These are phyloP conservation scores for Glycine soja DNA, from an alignment of 306 rosid species.

Conservation along the genomic window DNA sequence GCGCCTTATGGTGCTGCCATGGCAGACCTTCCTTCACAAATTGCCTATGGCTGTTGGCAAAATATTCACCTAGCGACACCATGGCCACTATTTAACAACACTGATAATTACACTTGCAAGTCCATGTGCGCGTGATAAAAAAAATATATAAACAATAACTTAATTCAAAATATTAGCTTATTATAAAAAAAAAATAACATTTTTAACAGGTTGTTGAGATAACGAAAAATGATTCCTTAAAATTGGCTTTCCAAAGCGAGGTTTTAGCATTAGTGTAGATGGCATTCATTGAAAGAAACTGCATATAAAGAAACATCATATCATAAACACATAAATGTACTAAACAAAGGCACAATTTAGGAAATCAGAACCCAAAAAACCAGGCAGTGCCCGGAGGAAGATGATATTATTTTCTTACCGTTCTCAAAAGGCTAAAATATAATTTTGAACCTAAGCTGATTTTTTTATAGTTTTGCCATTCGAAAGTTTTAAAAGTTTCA, in stretches of 20 bases:
- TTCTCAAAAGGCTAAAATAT: background rate
- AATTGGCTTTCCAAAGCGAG: background rate
- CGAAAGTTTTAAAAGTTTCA: no score
- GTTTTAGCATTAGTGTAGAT: constrained; percentile 6
- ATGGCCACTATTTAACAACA: no score
- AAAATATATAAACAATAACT: constrained; percentile 11
- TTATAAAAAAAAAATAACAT: no score
- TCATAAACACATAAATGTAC: background rate
- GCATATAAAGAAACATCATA: background rate
- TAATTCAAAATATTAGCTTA: constrained; percentile 1
- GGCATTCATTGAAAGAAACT: constrained; percentile 12
- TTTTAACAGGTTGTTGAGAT: background rate
- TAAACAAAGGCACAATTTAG: background rate
- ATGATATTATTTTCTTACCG: background rate
- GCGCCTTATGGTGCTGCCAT: no score
- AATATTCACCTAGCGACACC: no score
- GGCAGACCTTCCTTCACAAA: no score
- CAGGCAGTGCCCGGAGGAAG: background rate
- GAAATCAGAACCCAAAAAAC: constrained; percentile 3
- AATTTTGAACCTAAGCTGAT: no score
- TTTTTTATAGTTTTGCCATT: no score
- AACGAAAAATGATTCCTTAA: background rate
- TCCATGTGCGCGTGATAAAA: background rate
- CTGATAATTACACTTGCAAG: background rate
- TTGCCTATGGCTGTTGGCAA: no score